Conservation (phyloP, 75 land plant genomes). For the Picea sitchensis region DNA sequence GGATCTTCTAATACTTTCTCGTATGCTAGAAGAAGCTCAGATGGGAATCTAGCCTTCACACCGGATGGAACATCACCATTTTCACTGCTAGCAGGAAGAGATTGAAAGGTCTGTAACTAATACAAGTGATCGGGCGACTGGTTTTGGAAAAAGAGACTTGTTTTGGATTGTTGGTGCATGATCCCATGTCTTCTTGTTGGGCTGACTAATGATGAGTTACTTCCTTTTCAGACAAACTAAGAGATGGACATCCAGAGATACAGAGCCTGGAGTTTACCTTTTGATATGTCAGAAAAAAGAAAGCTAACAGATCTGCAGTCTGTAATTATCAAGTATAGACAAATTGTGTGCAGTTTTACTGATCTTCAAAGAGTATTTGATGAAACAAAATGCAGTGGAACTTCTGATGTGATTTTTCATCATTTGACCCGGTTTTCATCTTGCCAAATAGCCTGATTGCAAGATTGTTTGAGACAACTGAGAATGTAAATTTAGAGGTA, state of each 20-base stretch:
- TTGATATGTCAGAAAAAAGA: background rate
- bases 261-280: background rate
- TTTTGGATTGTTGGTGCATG: background rate
- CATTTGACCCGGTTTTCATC: background rate
- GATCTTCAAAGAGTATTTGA: background rate
- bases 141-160: background rate
- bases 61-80: background rate
- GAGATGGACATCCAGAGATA: background rate
- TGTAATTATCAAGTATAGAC: background rate
- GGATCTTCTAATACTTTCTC: background rate
- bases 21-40: background rate
- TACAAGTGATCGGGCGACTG: background rate
- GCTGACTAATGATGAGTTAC: background rate
- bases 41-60: background rate
- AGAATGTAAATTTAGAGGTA: background rate
- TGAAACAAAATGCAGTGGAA: background rate
- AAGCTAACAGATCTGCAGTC: background rate
- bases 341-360: background rate
- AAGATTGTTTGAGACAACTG: background rate
- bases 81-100: background rate
- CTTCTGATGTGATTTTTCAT: background rate
- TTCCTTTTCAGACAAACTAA: background rate
- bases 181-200: background rate
- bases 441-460: background rate
- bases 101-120: background rate